These are phyloP conservation scores for Nicotiana noctiflora DNA, from an alignment of 257 asterid genomes.

Conservation along the genomic window DNA sequence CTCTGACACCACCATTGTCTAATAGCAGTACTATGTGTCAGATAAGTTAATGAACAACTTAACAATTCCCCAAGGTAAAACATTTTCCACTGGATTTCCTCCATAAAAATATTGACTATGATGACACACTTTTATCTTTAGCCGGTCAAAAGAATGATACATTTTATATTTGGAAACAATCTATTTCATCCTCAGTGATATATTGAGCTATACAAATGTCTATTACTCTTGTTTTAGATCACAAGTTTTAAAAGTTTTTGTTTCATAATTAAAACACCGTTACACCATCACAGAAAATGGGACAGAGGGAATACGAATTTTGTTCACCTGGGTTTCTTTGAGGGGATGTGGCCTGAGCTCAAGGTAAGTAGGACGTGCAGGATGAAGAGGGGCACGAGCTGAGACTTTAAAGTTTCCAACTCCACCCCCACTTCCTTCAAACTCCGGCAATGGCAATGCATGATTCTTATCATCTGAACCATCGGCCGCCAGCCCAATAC, in stretches of 20 bases:
- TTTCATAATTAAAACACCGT: no score
- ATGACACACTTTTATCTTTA: not conserved
- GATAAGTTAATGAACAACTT: not conserved
- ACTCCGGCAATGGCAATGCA: constrained; percentile 33
- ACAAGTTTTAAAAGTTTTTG: no score
- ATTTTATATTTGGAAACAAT: no score
- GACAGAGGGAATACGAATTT: not conserved
- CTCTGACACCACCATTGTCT: no score
- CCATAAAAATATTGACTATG: not conserved
- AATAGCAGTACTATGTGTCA: not conserved
- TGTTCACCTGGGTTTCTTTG: constrained; percentile 56
- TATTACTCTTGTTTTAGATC: no score
- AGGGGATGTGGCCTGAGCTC: constrained; percentile 72
- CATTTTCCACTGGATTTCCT: not conserved
- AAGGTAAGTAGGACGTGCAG: constrained; percentile 51
- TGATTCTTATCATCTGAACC: not conserved
- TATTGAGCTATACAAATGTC: no score
- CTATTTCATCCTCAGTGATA: no score
- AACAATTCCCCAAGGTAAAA: not conserved
- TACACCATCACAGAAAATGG: no score
- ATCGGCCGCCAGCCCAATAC: not conserved
- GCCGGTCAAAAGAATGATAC: no score
- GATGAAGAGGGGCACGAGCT: constrained; percentile 48
- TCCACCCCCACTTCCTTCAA: constrained; percentile 52
- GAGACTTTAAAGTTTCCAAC: constrained; percentile 49